These are phyloP conservation scores for Pseudogymnoascus sp. DNA, from an alignment of 2,329 filamentous ascomycete species.

Conservation along the genomic window DNA sequence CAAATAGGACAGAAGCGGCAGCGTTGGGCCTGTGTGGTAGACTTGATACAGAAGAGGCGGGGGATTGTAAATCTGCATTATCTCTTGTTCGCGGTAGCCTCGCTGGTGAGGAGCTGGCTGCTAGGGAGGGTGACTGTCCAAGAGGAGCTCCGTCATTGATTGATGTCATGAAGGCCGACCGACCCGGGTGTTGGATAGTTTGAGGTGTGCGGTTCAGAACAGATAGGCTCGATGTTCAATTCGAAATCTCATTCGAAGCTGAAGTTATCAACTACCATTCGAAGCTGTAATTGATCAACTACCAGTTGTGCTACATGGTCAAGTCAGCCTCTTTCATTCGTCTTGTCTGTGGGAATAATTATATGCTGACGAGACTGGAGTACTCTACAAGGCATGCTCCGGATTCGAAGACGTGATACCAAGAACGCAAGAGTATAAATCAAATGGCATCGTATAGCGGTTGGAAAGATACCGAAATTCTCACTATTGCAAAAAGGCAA, in stretches of 20 bases:
- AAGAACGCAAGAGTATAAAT: neutral
- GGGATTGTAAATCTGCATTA: conserved; percentile 40
- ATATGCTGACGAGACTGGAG: neutral
- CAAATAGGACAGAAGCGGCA: conserved; percentile 52
- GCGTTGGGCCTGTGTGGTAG: conserved; percentile 47
- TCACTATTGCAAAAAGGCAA: conserved; percentile 1
- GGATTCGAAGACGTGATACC: conserved; percentile 1
- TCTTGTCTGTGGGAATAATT: neutral
- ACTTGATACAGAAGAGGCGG: conserved; percentile 39
- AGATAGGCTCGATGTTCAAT: conserved; percentile 2
- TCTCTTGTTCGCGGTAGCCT: conserved; percentile 53
- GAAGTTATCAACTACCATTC: conserved; percentile 6
- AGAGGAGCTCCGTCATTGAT: conserved; percentile 54
- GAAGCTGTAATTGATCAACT: conserved; percentile 1
- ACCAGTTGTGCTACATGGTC: conserved; percentile 1
- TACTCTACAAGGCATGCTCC: conserved; percentile 5
- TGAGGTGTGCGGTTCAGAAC: neutral
- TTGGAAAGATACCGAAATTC: neutral
- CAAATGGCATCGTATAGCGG: conserved; percentile 3
- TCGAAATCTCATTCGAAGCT: neutral
- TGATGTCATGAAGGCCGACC: conserved; percentile 53
- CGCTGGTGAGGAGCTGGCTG: conserved; percentile 52
- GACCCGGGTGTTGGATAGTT: neutral
- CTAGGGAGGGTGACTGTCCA: conserved; percentile 61
- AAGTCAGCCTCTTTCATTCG: conserved; percentile 2